Evolutionary conservation across 768 basidiomycete genomes (phyloP), one percentile per base, ranked within the genome.

Genomic region (Mycena haematopus): DNA sequence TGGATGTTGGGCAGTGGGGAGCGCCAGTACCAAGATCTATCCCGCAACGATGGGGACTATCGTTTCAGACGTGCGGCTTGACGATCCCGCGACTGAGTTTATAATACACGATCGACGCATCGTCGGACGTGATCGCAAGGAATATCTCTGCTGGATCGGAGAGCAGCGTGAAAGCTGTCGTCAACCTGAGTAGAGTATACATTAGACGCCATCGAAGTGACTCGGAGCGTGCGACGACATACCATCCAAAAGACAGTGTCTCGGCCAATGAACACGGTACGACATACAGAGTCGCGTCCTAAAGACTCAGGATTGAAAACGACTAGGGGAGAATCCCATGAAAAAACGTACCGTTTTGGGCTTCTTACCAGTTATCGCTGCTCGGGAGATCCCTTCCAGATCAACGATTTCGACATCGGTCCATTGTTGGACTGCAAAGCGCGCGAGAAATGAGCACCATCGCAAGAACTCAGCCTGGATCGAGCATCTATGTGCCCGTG

Each of bases 41-140:
- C 29, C 29, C 29, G 9, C 9, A 31, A 9, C 29, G 9, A 31
- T 31, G 9, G 29, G 29, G 9, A 5, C 29, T 9, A 31, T 31
- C 36, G 36, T 36, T 36, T 75, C 68, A 90, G 47, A 90, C 76
- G 13, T 83, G 78, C 25, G 90, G 91, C 68, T 93, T 93, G 63
- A 87, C 85, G 33, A 93, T 89, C 58, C 91, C 92, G 52, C 82
- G 80, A 70, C 87, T 89, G 62, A 93, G 80, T 69, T 90, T 91
- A 75, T 93, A 93, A 73, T 93, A 93, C 54, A 93, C 92, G 49
- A 90, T 88, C 10, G 92, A 92, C 13, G 92, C 87, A 68, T 93
- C 92, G 53, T 90, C 86, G 0, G 88, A 83, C 46, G 86, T 87
- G 58, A 93, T 88, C 14, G 88, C 92, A 31, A 93, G 73, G 68